Evolutionary conservation across 257 asterid species (phyloP).

Genomic region (Nicotiana attenuata): DNA sequence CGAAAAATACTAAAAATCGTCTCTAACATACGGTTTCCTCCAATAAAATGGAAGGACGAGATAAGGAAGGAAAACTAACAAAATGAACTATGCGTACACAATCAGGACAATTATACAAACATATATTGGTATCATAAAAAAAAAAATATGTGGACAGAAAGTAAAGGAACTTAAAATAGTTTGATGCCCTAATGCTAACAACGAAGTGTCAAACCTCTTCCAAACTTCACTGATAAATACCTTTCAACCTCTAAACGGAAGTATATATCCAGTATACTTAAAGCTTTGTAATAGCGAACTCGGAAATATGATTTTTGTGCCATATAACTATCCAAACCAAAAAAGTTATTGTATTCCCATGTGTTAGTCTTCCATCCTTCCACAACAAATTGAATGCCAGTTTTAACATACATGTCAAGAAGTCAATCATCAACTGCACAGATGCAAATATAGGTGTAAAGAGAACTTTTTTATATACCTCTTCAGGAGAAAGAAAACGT

Average conservation of each 20-base stretch:
- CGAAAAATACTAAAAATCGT: neutral
- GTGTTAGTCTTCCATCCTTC: neutral
- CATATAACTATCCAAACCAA: neutral
- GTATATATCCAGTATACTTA: neutral
- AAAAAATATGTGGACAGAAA: neutral
- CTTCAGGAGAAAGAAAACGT: constrained; percentile 79
- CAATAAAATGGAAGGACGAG: neutral
- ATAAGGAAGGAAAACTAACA: neutral
- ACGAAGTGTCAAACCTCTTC: neutral
- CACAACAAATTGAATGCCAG: neutral
- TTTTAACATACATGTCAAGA: neutral
- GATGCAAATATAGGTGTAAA: neutral
- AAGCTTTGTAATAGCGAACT: neutral
- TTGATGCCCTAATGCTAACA: neutral
- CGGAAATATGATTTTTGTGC: neutral
- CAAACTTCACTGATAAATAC: neutral
- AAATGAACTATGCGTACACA: neutral
- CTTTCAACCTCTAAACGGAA: neutral
- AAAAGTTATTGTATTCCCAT: neutral
- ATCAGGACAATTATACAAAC: neutral
- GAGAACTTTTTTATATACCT: constrained; percentile 41
- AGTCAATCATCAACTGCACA: neutral
- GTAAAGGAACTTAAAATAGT: neutral
- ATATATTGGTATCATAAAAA: neutral
- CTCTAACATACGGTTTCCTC: neutral